These are phyloP conservation scores for Hemerocallis citrina DNA, from an alignment of 106 monocot species.

Conservation along the genomic window DNA sequence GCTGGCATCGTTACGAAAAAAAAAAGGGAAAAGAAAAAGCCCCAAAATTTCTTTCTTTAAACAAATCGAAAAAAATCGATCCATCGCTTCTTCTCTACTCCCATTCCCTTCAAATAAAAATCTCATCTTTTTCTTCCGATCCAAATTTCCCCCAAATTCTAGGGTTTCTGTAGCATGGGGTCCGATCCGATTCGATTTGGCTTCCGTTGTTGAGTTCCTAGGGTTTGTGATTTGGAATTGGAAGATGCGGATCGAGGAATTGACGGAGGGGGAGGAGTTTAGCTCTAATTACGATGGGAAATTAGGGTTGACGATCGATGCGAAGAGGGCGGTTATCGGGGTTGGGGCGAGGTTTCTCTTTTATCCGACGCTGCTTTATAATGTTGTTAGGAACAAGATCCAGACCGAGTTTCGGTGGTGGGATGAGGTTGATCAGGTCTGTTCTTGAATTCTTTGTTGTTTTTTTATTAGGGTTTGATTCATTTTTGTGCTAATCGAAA, in stretches of 20 bases:
- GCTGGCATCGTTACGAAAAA: too few species aligned
- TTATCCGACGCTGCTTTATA: conserved; percentile 86
- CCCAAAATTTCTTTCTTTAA: too few species aligned
- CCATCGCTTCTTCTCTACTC: background rate
- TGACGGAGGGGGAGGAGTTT: conserved; percentile 10
- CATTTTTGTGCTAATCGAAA: too few species aligned
- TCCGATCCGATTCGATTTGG: background rate
- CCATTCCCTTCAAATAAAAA: background rate
- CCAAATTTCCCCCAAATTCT: background rate
- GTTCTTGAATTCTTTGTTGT: background rate
- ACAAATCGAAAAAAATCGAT: background rate
- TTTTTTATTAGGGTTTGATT: background rate
- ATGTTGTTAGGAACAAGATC: conserved; percentile 67
- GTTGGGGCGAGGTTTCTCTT: conserved; percentile 75
- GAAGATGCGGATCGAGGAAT: conserved; percentile 24
- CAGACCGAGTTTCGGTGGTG: conserved; percentile 89
- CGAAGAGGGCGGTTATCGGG: conserved; percentile 58
- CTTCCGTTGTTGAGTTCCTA: background rate
- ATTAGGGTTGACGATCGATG: conserved; percentile 13
- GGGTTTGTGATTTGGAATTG: background rate
- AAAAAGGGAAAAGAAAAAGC: too few species aligned
- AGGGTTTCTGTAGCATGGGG: conserved; percentile 5
- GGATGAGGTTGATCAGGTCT: conserved; percentile 78
- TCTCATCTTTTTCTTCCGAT: background rate
- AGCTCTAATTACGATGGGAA: background rate